Evolutionary conservation across 2,329 filamentous ascomycete genomes (phyloP), one percentile per base, ranked within the genome.

Genomic region (Aspergillus melleus): DNA sequence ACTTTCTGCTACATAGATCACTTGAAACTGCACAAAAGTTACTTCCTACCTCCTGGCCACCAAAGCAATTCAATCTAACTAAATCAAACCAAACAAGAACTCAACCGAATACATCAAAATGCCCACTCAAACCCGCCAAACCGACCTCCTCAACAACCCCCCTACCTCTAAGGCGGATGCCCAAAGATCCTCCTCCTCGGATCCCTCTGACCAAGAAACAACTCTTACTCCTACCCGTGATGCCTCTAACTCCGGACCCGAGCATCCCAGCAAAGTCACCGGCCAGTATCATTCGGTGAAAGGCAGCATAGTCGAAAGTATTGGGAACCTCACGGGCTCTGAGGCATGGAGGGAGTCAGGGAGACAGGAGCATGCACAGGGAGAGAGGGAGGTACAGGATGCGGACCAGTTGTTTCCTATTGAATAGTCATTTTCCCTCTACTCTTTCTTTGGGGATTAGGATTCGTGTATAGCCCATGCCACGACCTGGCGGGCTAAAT

Each of bases 281-380:
- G 39, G 26, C 53, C 53, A 55, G 42, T 55, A 55, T 24, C 53
- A 55, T 11, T n/a, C 39, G 3, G 6, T 55, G 36, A 55, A 55
- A 29, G 53, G 53, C 24, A 19, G 22, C 10, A 14, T 44, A 9
- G 42, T 49, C 9, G 53, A 24, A 24, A 12, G 16, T 2, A 55
- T 55, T 49, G 53, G 53, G 36, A 49, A 55, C 12, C n/a, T 29
- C 8, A 32, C 42, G 19, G 53, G 53, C 0, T 55, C 22, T 14
- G 26, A 47, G 42, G 24, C 12, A 8, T 55, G 53, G 53, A 42
- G 49, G 42, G 12, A 42, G 42, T 20, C 53, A 10, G 53, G 53
- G 5, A 20, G 44, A 26, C 19, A 6, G 24, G 53, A 55, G 19
- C 24, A 55, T 12, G 53, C 36, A 24, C 24, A 32, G 39, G 53